These are phyloP conservation scores for Metschnikowia gelsemii DNA, from an alignment of 805 yeast genomes.

Conservation along the genomic window DNA sequence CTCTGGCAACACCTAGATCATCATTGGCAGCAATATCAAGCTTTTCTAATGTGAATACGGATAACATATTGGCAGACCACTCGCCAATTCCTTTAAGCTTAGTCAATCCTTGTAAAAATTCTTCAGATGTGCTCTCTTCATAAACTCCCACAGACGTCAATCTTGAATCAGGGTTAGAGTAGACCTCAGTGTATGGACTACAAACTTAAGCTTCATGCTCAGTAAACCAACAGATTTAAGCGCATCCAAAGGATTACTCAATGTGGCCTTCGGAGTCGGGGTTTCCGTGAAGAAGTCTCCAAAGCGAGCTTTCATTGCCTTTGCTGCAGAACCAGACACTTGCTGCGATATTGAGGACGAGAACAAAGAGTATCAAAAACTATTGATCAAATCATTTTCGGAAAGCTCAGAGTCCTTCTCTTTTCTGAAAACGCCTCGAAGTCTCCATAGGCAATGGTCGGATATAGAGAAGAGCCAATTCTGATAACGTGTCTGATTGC, in stretches of 20 bases:
- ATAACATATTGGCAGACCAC: slow-evolving; percentile 91
- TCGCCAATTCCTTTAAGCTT: slow-evolving; percentile 69
- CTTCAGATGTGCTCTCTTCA: slow-evolving; percentile 38
- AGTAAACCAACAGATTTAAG: slow-evolving; percentile 70
- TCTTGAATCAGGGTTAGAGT: slow-evolving; percentile 39
- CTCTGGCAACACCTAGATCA: slow-evolving; percentile 85
- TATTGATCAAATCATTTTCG: slow-evolving; percentile 22
- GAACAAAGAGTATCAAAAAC: slow-evolving; percentile 39
- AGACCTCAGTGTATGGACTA: slow-evolving; percentile 52
- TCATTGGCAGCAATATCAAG: slow-evolving; percentile 71
- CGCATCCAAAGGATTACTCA: slow-evolving; percentile 41
- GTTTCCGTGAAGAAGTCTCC: slow-evolving; percentile 29
- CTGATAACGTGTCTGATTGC: slow-evolving; percentile 32
- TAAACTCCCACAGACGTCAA: slow-evolving; percentile 39
- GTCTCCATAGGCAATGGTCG: slow-evolving; percentile 29
- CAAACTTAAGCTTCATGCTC: slow-evolving; percentile 61
- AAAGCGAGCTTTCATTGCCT: slow-evolving; percentile 55
- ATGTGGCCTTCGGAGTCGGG: slow-evolving; percentile 55
- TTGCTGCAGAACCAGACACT: slow-evolving; percentile 79
- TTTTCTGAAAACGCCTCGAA: slow-evolving; percentile 26
- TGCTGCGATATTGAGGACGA: slow-evolving; percentile 64
- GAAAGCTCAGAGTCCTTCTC: slow-evolving; percentile 1
- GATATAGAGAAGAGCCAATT: slow-evolving; percentile 37
- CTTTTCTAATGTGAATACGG: slow-evolving; percentile 64
- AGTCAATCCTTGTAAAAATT: slow-evolving; percentile 48